Base-by-base conservation (phyloP, 768 basidiomycete genomes). In the Lanmaoa pseudosensibilis region DNA sequence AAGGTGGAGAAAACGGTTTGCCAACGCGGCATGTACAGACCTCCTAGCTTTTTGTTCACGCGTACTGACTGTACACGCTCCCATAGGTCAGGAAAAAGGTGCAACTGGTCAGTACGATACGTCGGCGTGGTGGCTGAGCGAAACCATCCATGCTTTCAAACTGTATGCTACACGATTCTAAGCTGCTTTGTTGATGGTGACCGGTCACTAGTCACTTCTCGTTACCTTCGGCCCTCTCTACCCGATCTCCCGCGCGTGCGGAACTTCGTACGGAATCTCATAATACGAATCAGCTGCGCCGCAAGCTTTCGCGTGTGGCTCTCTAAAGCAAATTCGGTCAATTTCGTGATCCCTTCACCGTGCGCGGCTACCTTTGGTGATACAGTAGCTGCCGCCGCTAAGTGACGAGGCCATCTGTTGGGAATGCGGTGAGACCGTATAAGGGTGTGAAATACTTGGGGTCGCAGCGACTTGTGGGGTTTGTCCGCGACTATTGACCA, bases 11-110 rank as follows among this genome's bases (percentile, higher is more conserved):
- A 85, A 79, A 65, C 83, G 80, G 57, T 94, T 93, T 72, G 86
- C 90, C 46, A 77, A 90, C 63, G 87, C 90, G 80, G 91, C 84
- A 74, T 61, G 83, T 62, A 50, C 48, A 56, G 27, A 43, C 25
- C 13, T 48, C 21, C 25, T 55, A 16, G 36, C 58, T 54, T 34
- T 32, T 55, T 65, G 41, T 58, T 41, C 54, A 49, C 46, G 52
- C 33, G 41, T 43, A 36, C 53, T 65, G 40, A 62, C 57, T 48
- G 44, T 41, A 50, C 62, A 56, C 44, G 54, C 56, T 54, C 51
- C 55, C 61, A n/a, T 65, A 93, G 91, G 90, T 93, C 58, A 83
- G 91, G 71, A 83, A 83, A 76, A 92, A 89, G 75, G 88, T 92
- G 37, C 83, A 88, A 66, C 74, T 93, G 34, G 91, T 92, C 61